Evolutionary conservation across 192 early-diverging fungal genomes (phyloP).

Genomic region (Globomyces pollinis-pini): DNA sequence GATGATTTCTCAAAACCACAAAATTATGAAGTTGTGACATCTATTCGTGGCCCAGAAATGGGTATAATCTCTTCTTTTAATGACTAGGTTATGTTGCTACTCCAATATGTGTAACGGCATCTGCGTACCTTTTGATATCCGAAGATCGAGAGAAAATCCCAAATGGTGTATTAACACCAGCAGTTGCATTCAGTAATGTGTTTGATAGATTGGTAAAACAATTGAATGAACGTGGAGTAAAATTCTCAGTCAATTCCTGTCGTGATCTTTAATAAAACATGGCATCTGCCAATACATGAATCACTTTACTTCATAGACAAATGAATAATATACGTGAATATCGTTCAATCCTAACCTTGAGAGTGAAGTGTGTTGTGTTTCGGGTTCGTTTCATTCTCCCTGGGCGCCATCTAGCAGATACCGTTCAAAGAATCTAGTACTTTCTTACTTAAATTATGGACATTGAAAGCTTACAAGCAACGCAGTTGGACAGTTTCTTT

Average conservation of each 20-base stretch:
- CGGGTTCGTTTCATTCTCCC: too few species aligned
- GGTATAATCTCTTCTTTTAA: too few species aligned
- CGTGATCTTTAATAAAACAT: constrained; percentile 16
- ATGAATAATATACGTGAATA: too few species aligned
- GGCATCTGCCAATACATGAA: too few species aligned
- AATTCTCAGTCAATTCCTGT: constrained; percentile 14
- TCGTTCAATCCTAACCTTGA: too few species aligned
- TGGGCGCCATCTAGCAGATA: too few species aligned
- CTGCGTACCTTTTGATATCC: constrained; percentile 41
- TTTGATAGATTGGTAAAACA: constrained; percentile 11
- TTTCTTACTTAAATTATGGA: too few species aligned
- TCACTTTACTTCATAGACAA: too few species aligned
- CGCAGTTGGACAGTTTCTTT: too few species aligned
- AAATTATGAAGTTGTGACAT: constrained; percentile 35
- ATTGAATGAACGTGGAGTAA: constrained; percentile 9
- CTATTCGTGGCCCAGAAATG: constrained; percentile 56
- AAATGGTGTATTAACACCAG: constrained; percentile 28
- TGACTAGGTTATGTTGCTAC: constrained; percentile 64
- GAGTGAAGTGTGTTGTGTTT: too few species aligned
- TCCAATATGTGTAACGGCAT: constrained; percentile 45
- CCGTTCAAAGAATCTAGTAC: too few species aligned
- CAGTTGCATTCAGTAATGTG: constrained; percentile 17
- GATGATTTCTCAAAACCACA: neutral
- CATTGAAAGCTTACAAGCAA: too few species aligned
- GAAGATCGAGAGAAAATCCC: constrained; percentile 11